Percentiles rank a stretch among this genome's conserved stretches.
Conservation (phyloP, 768 basidiomycete genomes). For the Suillus fuscotomentosus region DNA sequence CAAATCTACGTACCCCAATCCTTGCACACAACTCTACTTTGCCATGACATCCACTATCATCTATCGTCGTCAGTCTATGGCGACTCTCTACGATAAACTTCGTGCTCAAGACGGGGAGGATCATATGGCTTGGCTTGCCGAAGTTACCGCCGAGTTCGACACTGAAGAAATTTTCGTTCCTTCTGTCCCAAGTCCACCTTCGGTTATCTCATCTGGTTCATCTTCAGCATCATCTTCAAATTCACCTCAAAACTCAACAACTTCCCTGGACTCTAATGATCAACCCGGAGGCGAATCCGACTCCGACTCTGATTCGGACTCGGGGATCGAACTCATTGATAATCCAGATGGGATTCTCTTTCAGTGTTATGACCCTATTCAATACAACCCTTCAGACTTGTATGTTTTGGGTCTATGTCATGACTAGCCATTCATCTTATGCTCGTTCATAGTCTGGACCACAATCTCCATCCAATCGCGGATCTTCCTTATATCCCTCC, state of each 20-base stretch:
- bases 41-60: slow-evolving; percentile 29
- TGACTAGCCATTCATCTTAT: slow-evolving; percentile 9
- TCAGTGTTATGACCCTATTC: slow-evolving; percentile 1
- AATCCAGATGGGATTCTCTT: not conserved
- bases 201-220: slow-evolving; percentile 28
- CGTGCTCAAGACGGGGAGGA: slow-evolving; percentile 34
- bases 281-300: slow-evolving; percentile 20
- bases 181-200: slow-evolving; percentile 18
- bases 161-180: slow-evolving; percentile 28
- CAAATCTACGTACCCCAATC: not conserved
- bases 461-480: slow-evolving; percentile 1
- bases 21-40: not conserved
- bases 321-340: slow-evolving; percentile 23
- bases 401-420: slow-evolving; percentile 13
- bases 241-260: slow-evolving; percentile 13
- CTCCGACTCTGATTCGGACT: slow-evolving; percentile 30
- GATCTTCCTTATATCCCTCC: slow-evolving; percentile 18
- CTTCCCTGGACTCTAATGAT: slow-evolving; percentile 9
- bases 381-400: slow-evolving; percentile 22
- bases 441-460: slow-evolving; percentile 18
- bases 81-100: slow-evolving; percentile 33
- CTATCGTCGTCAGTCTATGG: slow-evolving; percentile 36
- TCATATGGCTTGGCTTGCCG: slow-evolving; percentile 31
- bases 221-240: slow-evolving; percentile 23
- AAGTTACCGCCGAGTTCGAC: slow-evolving; percentile 26